These are phyloP conservation scores for Plectosphaerella plurivora DNA, from an alignment of 2,329 filamentous ascomycete species.

Conservation along the genomic window DNA sequence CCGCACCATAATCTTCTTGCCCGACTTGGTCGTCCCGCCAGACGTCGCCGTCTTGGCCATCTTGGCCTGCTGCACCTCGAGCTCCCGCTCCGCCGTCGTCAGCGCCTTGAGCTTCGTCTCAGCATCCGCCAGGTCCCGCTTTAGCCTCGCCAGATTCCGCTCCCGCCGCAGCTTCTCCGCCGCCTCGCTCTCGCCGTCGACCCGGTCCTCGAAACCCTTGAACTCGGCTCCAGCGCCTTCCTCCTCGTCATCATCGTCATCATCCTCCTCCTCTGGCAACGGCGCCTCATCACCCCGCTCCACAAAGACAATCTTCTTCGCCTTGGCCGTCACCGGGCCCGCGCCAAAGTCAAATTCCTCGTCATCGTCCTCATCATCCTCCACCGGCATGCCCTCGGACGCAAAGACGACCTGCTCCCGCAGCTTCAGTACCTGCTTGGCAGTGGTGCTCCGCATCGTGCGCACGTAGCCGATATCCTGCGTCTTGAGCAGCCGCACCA, in stretches of 20 bases:
- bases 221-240: slow-evolving; percentile 9
- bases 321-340: slow-evolving; percentile 24
- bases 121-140: slow-evolving; percentile 42
- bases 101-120: slow-evolving; percentile 51
- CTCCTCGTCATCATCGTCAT: slow-evolving; percentile 16
- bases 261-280: slow-evolving; percentile 20
- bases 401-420: slow-evolving; percentile 50
- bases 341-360: slow-evolving; percentile 21
- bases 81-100: slow-evolving; percentile 49
- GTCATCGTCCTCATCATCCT: slow-evolving; percentile 30
- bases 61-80: slow-evolving; percentile 55
- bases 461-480: slow-evolving; percentile 64
- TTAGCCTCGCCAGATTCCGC: slow-evolving; percentile 39
- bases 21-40: slow-evolving; percentile 53
- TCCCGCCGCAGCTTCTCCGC: slow-evolving; percentile 27
- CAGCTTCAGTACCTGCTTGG: slow-evolving; percentile 52
- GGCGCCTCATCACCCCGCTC: slow-evolving; percentile 31
- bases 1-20: slow-evolving; percentile 59
- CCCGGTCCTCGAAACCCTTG: slow-evolving; percentile 7
- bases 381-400: slow-evolving; percentile 26
- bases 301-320: slow-evolving; percentile 50
- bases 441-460: slow-evolving; percentile 55
- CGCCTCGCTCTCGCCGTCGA: slow-evolving; percentile 19
- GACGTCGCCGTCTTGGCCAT: slow-evolving; percentile 63
- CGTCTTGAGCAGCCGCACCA: slow-evolving; percentile 61